Evolutionary conservation across 2,329 filamentous ascomycete species (phyloP).

Genomic region (Pezicula carpinea): DNA sequence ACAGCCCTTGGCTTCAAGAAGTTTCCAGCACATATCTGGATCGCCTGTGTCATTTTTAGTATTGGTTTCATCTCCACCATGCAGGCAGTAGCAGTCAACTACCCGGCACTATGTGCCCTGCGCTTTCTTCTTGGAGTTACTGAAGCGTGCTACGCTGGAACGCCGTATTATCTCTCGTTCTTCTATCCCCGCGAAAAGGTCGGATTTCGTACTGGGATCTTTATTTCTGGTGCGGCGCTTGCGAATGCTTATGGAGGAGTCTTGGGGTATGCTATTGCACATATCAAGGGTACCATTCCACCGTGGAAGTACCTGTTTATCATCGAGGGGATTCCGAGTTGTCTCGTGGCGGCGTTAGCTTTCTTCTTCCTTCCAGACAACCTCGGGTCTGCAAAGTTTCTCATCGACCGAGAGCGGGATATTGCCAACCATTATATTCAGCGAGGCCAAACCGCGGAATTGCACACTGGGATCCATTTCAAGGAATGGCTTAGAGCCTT

Average conservation of each 20-base stretch:
- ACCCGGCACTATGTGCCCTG: conserved; percentile 49
- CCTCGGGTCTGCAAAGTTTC: conserved; percentile 56
- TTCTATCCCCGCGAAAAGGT: conserved; percentile 63
- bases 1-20: conserved; percentile 29
- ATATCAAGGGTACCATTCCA: conserved; percentile 58
- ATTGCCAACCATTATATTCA: conserved; percentile 62
- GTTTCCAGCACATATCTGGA: conserved; percentile 23
- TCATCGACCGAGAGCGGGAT: conserved; percentile 56
- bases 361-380: conserved; percentile 72
- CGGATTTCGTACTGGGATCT: conserved; percentile 75
- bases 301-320: conserved; percentile 79
- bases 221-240: conserved; percentile 76
- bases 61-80: conserved; percentile 75
- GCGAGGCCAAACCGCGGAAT: conserved; percentile 27
- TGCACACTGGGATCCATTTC: conserved; percentile 39
- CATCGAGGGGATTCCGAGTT: conserved; percentile 56
- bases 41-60: conserved; percentile 46
- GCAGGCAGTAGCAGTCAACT: conserved; percentile 60
- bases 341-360: conserved; percentile 67
- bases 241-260: conserved; percentile 75
- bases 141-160: conserved; percentile 56
- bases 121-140: conserved; percentile 52
- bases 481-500: conserved; percentile 54
- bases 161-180: conserved; percentile 56
- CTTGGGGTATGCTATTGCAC: conserved; percentile 71